Percentiles rank a stretch among this genome's conserved stretches.
phyloP scores from a whole-genome alignment of 306 rosid species.

The cucumber (Cucumis sativus) region DNA sequence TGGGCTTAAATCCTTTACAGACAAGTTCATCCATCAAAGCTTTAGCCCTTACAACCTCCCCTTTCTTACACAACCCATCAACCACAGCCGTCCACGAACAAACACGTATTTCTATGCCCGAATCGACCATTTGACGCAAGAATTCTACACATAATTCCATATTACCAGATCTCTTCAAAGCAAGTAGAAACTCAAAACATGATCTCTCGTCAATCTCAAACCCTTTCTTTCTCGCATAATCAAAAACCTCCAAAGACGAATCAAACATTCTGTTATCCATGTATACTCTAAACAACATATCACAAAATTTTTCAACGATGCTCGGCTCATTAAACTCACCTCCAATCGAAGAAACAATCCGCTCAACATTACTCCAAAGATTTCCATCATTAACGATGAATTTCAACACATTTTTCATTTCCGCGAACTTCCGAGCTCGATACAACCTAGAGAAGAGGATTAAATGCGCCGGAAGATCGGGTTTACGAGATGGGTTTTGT shows the following conservation, averaged over 20 bases:
- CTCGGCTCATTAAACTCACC: slow-evolving; percentile 8
- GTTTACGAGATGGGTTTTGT: slow-evolving; percentile 23
- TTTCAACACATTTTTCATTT: slow-evolving; percentile 34
- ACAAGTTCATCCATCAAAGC: slow-evolving; percentile 40
- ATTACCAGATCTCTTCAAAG: slow-evolving; percentile 34
- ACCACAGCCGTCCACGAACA: slow-evolving; percentile 54
- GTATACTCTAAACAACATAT: slow-evolving; percentile 67
- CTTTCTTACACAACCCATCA: slow-evolving; percentile 41
- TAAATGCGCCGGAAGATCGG: slow-evolving; percentile 47
- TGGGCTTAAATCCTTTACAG: slow-evolving; percentile 33
- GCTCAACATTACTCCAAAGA: slow-evolving; percentile 9
- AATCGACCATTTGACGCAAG: slow-evolving; percentile 46
- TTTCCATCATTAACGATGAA: slow-evolving; percentile 18
- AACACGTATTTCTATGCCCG: slow-evolving; percentile 36
- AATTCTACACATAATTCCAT: slow-evolving; percentile 30
- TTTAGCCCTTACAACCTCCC: slow-evolving; percentile 43
- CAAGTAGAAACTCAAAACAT: slow-evolving; percentile 59
- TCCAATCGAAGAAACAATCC: slow-evolving; percentile 26
- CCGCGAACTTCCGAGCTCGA: slow-evolving; percentile 31
- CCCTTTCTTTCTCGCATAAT: slow-evolving; percentile 26
- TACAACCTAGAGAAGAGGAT: slow-evolving; percentile 33
- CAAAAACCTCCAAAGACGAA: slow-evolving; percentile 46
- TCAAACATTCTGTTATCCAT: slow-evolving; percentile 38
- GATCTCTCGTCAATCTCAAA: slow-evolving; percentile 63
- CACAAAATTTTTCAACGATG: slow-evolving; percentile 42